Evolutionary conservation across 2,329 filamentous ascomycete genomes (phyloP).

Genomic region (Fusarium denticulatum): DNA sequence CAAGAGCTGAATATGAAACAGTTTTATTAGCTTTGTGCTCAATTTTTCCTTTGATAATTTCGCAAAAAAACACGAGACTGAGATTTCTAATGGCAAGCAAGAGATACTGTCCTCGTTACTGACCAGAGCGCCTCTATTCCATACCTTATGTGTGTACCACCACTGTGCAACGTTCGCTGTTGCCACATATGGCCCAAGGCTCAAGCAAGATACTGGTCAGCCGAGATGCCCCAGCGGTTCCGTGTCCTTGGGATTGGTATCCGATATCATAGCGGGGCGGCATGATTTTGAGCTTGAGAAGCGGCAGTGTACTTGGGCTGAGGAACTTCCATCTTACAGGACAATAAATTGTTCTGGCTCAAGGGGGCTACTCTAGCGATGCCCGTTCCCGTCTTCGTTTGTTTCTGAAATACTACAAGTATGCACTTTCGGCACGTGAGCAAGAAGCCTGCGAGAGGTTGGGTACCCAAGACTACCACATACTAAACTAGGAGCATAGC

Average conservation of each 20-base stretch:
- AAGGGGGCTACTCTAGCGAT: constrained; percentile 1
- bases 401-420: not conserved
- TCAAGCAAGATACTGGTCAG: constrained; percentile 11
- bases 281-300: constrained; percentile 21
- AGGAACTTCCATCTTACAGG: constrained; percentile 16
- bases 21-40: constrained; percentile 19
- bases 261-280: constrained; percentile 19
- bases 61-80: not conserved
- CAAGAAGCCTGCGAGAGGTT: not conserved
- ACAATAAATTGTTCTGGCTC: not conserved
- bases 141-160: not conserved
- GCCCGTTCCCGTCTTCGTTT: not conserved
- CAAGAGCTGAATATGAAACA: constrained; percentile 40
- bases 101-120: not conserved
- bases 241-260: constrained; percentile 30
- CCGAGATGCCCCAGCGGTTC: constrained; percentile 27
- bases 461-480: not conserved
- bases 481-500: not conserved
- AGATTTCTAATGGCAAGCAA: not conserved
- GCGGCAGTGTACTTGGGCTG: constrained; percentile 21
- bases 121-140: not conserved
- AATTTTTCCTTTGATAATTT: not conserved
- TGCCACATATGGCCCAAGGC: constrained; percentile 2
- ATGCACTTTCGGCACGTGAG: not conserved
- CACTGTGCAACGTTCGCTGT: not conserved